Evolutionary conservation across 257 asterid species (phyloP).

Genomic region (Primulina tabacum): DNA sequence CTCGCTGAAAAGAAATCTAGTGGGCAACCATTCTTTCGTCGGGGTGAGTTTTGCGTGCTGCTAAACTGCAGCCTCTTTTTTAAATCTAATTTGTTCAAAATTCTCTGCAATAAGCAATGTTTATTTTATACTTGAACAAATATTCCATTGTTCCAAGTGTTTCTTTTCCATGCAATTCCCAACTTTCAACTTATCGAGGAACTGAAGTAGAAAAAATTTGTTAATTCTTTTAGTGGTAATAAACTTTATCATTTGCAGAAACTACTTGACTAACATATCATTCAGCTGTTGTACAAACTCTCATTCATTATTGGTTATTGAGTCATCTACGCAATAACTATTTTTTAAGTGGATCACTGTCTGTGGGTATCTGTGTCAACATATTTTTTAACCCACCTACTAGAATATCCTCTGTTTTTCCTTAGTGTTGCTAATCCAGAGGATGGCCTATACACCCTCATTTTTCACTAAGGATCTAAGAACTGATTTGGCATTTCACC

Average conservation of each 20-base stretch:
- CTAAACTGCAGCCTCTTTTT: conserved; percentile 4
- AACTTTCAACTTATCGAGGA: background rate
- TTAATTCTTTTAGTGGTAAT: background rate
- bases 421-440: background rate
- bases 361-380: background rate
- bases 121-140: background rate
- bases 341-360: background rate
- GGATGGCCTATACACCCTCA: background rate
- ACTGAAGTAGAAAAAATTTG: background rate
- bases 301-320: background rate
- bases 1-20: conserved; percentile 81
- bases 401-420: background rate
- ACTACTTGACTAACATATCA: background rate
- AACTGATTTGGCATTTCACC: background rate
- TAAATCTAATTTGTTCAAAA: conserved; percentile 6
- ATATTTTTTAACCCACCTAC: background rate
- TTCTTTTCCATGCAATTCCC: background rate
- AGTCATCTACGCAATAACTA: background rate
- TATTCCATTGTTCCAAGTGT: background rate
- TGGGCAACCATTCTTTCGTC: conserved; percentile 77
- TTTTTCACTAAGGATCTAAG: background rate
- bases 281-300: background rate
- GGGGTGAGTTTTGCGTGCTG: conserved; percentile 47
- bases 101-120: background rate
- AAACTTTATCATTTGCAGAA: background rate